Conservation (phyloP, 352 stramenopile species). For the Phytopythium helicoides region DNA sequence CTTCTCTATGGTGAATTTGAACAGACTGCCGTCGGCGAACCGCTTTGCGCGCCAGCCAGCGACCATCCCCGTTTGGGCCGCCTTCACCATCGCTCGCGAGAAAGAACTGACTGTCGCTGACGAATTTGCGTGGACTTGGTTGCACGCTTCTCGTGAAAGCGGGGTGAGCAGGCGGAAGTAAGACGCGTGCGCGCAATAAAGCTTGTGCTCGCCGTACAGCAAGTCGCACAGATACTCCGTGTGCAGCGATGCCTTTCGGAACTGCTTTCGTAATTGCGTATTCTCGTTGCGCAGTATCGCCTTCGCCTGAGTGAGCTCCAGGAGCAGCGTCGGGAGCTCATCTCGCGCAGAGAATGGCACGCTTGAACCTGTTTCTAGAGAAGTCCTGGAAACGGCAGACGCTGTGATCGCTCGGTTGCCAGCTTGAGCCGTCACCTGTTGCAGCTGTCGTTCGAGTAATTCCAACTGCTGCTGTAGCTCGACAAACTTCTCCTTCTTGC, state of each 20-base stretch:
- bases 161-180: constrained; percentile 27
- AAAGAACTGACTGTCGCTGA: constrained; percentile 8
- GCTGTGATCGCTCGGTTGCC: no score
- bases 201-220: constrained; percentile 21
- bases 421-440: no score
- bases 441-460: no score
- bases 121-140: constrained; percentile 11
- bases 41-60: constrained; percentile 25
- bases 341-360: no score
- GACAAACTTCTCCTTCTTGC: constrained; percentile 15
- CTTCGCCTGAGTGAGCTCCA: background rate
- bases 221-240: constrained; percentile 16
- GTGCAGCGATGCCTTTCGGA: constrained; percentile 8
- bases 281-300: constrained; percentile 20
- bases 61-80: constrained; percentile 12
- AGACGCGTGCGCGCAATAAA: constrained; percentile 11
- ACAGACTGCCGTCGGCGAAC: constrained; percentile 7
- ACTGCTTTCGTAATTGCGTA: constrained; percentile 21
- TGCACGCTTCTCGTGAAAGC: constrained; percentile 17
- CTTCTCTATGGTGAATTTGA: constrained; percentile 24
- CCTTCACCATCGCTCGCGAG: constrained; percentile 9
- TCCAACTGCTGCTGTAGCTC: no score
- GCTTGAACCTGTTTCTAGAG: no score
- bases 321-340: background rate
- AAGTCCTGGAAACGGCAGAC: no score